phyloP scores from a whole-genome alignment of 2,329 filamentous ascomycete species.

The Hawksworthiomyces lignivorus region DNA sequence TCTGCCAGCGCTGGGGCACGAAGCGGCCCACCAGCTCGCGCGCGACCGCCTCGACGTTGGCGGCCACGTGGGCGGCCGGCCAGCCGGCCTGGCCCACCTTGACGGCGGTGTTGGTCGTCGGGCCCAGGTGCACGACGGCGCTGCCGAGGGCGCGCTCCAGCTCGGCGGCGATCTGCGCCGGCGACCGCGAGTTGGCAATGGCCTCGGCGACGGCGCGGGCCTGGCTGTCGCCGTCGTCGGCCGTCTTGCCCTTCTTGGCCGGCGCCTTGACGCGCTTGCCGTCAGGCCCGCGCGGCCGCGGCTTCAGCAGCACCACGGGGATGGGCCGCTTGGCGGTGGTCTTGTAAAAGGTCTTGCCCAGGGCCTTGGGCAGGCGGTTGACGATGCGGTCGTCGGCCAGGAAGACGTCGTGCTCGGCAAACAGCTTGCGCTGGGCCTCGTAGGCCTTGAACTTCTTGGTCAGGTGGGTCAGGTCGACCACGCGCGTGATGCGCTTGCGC shows the following conservation, averaged over 20 bases:
- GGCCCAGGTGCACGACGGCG: slow-evolving; percentile 73
- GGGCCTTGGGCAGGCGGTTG: slow-evolving; percentile 61
- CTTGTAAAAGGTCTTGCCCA: slow-evolving; percentile 94
- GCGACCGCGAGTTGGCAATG: slow-evolving; percentile 38
- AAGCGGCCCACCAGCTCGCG: slow-evolving; percentile 66
- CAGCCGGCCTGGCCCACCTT: slow-evolving; percentile 71
- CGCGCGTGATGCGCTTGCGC: slow-evolving; percentile 59
- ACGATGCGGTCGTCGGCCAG: slow-evolving; percentile 84
- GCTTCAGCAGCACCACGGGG: slow-evolving; percentile 62
- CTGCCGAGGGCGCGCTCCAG: slow-evolving; percentile 68
- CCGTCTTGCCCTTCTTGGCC: slow-evolving; percentile 53
- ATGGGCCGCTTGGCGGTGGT: slow-evolving; percentile 75
- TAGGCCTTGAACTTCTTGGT: slow-evolving; percentile 77
- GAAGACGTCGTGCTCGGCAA: slow-evolving; percentile 85
- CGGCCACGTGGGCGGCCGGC: slow-evolving; percentile 66
- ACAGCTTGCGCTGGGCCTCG: slow-evolving; percentile 77
- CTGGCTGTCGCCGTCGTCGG: slow-evolving; percentile 72
- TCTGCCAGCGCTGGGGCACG: slow-evolving; percentile 80
- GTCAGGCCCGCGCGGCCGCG: slow-evolving; percentile 53
- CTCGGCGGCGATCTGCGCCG: slow-evolving; percentile 67
- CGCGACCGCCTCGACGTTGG: slow-evolving; percentile 70
- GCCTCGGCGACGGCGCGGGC: slow-evolving; percentile 53
- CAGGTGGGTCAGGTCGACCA: slow-evolving; percentile 79
- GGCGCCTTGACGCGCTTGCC: slow-evolving; percentile 46
- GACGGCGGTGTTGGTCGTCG: slow-evolving; percentile 72